phyloP scores from a whole-genome alignment of 176 grass and related monocot genomes.

The Elymus sibiricus region DNA sequence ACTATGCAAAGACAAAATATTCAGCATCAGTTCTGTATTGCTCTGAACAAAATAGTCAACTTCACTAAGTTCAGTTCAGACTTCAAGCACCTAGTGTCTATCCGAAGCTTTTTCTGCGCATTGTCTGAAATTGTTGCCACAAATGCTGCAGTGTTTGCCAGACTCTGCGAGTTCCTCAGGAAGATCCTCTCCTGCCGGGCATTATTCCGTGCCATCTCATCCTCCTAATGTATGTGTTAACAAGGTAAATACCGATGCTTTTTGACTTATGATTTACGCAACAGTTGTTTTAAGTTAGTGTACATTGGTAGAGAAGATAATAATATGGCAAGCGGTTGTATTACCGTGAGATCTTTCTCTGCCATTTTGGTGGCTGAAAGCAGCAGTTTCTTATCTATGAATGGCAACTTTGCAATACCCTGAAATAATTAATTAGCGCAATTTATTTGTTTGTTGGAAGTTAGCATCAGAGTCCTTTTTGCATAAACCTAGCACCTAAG shows the following conservation, averaged over 20 bases:
- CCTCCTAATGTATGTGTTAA: constrained; percentile 5
- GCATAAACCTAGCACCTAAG: not conserved
- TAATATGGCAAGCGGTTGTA: not conserved
- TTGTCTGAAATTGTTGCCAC: not conserved
- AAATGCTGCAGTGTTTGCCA: not conserved
- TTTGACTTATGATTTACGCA: not conserved
- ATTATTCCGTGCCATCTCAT: constrained; percentile 40
- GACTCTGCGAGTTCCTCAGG: not conserved
- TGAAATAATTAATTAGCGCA: not conserved
- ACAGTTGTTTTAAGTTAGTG: not conserved
- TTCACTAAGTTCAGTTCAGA: not conserved
- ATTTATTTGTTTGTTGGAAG: not conserved
- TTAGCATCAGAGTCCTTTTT: not conserved
- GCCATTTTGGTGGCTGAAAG: constrained; percentile 27
- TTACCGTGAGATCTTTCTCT: constrained; percentile 42
- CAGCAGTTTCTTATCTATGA: constrained; percentile 30
- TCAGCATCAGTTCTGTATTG: not conserved
- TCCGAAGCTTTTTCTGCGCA: not conserved
- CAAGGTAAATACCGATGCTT: not conserved
- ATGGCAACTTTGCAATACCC: constrained; percentile 2
- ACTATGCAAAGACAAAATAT: not conserved
- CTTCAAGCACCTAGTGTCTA: constrained; percentile 28
- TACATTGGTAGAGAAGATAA: not conserved
- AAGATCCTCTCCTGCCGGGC: constrained; percentile 40
- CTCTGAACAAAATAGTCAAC: not conserved